These are phyloP conservation scores for Phaeoacremonium minimum DNA, from an alignment of 2,329 filamentous ascomycete genomes.

Conservation along the genomic window DNA sequence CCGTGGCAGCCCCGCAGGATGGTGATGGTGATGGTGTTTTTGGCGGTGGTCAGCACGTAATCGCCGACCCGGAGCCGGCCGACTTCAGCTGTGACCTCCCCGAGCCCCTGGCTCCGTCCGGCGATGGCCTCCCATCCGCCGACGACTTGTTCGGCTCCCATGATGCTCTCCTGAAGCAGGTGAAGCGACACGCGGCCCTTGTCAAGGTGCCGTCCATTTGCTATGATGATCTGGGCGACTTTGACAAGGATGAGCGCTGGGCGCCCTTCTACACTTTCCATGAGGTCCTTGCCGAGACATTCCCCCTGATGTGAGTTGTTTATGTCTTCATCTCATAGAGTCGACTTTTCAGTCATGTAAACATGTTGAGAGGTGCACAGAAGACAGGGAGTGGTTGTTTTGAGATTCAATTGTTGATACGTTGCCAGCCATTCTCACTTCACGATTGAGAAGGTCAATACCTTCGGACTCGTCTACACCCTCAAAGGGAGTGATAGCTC, in stretches of 20 bases:
- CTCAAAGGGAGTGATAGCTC: conserved; percentile 46
- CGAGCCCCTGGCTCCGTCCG: conserved; percentile 7
- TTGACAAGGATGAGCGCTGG: conserved; percentile 52
- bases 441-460: conserved; percentile 53
- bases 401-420: background rate
- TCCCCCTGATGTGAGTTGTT: conserved; percentile 42
- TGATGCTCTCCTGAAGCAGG: conserved; percentile 31
- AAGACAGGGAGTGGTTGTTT: background rate
- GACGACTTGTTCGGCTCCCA: conserved; percentile 10
- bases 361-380: background rate
- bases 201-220: conserved; percentile 51
- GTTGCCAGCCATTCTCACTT: conserved; percentile 6
- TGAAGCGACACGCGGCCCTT: conserved; percentile 46
- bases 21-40: too few species aligned
- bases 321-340: too few species aligned
- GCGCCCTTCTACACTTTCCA: conserved; percentile 47
- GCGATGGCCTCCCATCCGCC: conserved; percentile 8
- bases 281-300: conserved; percentile 39
- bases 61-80: background rate
- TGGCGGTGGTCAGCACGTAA: background rate
- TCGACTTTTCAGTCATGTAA: too few species aligned
- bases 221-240: conserved; percentile 50
- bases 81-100: conserved; percentile 10
- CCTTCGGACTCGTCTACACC: conserved; percentile 57
- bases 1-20: too few species aligned